phyloP scores from a whole-genome alignment of 2,329 filamentous ascomycete species.

The Dactylonectria macrodidyma region DNA sequence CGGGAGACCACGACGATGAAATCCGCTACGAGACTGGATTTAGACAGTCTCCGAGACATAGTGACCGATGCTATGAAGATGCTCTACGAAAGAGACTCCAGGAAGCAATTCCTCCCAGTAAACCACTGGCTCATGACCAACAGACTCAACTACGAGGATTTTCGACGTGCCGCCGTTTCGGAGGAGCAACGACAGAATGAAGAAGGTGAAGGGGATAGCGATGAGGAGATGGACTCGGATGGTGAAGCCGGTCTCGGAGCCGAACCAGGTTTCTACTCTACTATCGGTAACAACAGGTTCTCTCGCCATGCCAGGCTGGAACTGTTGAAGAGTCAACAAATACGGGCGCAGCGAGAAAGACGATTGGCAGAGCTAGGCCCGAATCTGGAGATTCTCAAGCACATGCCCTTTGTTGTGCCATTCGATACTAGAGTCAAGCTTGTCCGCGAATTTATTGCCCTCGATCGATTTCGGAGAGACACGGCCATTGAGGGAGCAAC shows the following conservation, averaged over 20 bases:
- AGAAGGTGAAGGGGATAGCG: constrained; percentile 55
- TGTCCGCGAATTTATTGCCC: constrained; percentile 90
- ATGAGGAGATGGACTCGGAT: constrained; percentile 50
- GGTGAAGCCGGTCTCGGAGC: constrained; percentile 50
- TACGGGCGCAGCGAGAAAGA: constrained; percentile 77
- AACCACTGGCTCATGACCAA: constrained; percentile 95
- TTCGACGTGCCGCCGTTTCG: constrained; percentile 86
- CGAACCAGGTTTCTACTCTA: constrained; percentile 47
- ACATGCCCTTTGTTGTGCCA: constrained; percentile 97
- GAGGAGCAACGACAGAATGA: constrained; percentile 88
- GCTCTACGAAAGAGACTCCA: constrained; percentile 93
- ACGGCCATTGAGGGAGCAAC: not conserved
- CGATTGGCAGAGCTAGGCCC: constrained; percentile 86
- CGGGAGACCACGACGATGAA: not conserved
- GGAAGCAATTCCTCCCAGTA: constrained; percentile 85
- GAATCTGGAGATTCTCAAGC: constrained; percentile 89
- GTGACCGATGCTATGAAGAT: constrained; percentile 87
- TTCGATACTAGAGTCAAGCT: constrained; percentile 93
- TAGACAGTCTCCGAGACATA: constrained; percentile 84
- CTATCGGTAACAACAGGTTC: constrained; percentile 69
- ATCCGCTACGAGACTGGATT: constrained; percentile 65
- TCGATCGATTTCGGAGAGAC: constrained; percentile 68
- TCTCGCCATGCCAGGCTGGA: constrained; percentile 77
- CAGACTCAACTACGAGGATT: constrained; percentile 89
- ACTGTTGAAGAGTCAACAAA: constrained; percentile 73